Conservation (phyloP, 805 yeast species). For the Lachancea meyersii region DNA sequence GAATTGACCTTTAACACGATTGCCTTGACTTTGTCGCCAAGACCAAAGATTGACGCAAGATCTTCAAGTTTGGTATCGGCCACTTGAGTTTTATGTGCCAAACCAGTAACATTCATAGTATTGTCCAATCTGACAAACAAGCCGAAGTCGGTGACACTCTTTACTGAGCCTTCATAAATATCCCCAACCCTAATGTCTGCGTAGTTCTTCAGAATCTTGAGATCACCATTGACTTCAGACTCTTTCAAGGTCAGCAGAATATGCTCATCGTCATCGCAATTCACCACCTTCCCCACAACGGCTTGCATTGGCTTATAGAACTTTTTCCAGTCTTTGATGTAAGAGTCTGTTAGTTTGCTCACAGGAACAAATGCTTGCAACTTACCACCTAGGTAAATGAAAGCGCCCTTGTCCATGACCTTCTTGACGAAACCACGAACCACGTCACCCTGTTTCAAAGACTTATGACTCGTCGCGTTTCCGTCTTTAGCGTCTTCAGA, state of each 20-base stretch:
- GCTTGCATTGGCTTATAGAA: constrained; percentile 63
- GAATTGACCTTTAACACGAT: constrained; percentile 58
- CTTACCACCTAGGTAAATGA: constrained; percentile 64
- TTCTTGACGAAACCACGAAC: constrained; percentile 77
- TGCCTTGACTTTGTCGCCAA: constrained; percentile 88
- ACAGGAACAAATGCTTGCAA: constrained; percentile 76
- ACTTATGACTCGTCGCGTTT: constrained; percentile 42
- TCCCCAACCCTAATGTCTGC: constrained; percentile 67
- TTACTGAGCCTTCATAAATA: constrained; percentile 69
- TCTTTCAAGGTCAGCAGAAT: constrained; percentile 75
- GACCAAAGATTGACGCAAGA: constrained; percentile 61
- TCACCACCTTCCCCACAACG: constrained; percentile 66
- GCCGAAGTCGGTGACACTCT: constrained; percentile 79
- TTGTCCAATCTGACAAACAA: constrained; percentile 79
- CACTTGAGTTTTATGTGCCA: constrained; percentile 81
- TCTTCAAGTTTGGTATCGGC: constrained; percentile 61
- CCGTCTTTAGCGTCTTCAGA: constrained; percentile 45
- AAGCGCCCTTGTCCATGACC: constrained; percentile 69
- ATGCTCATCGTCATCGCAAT: constrained; percentile 55
- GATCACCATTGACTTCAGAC: constrained; percentile 68
- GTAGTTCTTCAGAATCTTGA: constrained; percentile 50
- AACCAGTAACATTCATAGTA: constrained; percentile 69
- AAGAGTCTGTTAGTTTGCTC: constrained; percentile 74
- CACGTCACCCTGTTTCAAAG: constrained; percentile 61
- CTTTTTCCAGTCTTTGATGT: constrained; percentile 82